Evolutionary conservation across 2,329 filamentous ascomycete genomes (phyloP).

Genomic region (Claviceps maximensis): DNA sequence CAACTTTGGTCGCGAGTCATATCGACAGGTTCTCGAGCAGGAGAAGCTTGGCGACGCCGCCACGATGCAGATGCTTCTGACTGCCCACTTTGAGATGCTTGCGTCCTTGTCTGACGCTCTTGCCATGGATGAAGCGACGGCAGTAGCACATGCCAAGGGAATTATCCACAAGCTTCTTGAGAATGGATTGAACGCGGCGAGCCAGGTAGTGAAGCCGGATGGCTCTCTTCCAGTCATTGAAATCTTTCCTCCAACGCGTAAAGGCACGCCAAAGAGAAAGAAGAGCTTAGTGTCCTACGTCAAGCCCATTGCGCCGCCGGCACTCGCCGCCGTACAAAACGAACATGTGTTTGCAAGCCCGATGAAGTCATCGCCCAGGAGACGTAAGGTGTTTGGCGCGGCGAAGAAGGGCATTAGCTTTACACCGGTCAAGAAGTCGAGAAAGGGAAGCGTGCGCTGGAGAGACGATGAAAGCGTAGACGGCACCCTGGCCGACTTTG

Average conservation of each 20-base stretch:
- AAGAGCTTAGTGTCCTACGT: conserved; percentile 30
- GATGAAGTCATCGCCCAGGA: conserved; percentile 65
- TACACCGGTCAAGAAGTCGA: conserved; percentile 64
- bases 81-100: conserved; percentile 85
- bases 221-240: conserved; percentile 50
- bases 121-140: conserved; percentile 70
- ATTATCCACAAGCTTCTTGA: conserved; percentile 69
- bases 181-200: conserved; percentile 58
- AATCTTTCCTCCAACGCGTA: conserved; percentile 54
- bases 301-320: conserved; percentile 32
- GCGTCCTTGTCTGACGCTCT: conserved; percentile 71
- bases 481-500: conserved; percentile 77
- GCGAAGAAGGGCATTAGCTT: conserved; percentile 62
- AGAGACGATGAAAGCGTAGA: conserved; percentile 77
- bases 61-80: conserved; percentile 69
- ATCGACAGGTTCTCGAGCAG: conserved; percentile 65
- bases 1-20: conserved; percentile 67
- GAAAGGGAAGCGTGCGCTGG: conserved; percentile 79
- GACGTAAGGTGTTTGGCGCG: conserved; percentile 51
- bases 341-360: conserved; percentile 32
- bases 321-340: conserved; percentile 21
- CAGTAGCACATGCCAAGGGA: conserved; percentile 63
- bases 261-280: conserved; percentile 67
- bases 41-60: conserved; percentile 69
- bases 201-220: conserved; percentile 84